Conservation (phyloP, 2,329 filamentous ascomycete genomes). For the Elsinoe batatas region DNA sequence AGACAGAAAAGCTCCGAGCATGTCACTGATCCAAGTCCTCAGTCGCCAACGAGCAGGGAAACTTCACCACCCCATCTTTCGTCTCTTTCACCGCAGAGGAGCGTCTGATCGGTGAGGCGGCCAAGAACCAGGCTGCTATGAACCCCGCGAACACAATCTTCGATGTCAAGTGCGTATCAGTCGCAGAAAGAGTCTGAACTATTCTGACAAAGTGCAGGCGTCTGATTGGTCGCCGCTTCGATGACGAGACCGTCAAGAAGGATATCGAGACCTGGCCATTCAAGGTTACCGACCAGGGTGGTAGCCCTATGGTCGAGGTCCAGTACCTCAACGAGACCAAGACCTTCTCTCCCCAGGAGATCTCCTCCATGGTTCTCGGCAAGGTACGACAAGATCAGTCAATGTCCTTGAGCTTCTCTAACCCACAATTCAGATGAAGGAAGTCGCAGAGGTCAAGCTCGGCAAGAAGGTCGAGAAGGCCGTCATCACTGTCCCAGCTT, state of each 20-base stretch:
- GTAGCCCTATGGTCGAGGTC: conserved; percentile 86
- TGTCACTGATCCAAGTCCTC: conserved; percentile 18
- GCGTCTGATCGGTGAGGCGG: conserved; percentile 97
- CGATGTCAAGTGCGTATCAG: conserved; percentile 62
- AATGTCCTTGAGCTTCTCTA: neutral
- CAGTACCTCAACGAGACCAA: conserved; percentile 92
- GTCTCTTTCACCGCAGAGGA: conserved; percentile 98
- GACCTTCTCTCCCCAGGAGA: conserved; percentile 95
- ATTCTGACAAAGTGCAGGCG: conserved; percentile 41
- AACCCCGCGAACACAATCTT: conserved; percentile 98
- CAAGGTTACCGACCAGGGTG: conserved; percentile 86
- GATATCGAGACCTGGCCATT: conserved; percentile 98
- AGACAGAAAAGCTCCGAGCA: neutral
- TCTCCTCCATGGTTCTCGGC: conserved; percentile 95
- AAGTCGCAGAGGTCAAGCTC: conserved; percentile 95
- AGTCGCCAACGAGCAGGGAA: conserved; percentile 99
- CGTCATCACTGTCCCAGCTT: conserved; percentile 96
- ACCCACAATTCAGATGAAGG: conserved; percentile 63
- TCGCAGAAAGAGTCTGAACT: neutral
- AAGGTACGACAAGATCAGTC: conserved; percentile 55
- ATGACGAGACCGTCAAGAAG: conserved; percentile 96
- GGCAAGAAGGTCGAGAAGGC: conserved; percentile 99
- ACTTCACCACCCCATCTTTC: conserved; percentile 97
- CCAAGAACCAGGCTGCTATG: conserved; percentile 99
- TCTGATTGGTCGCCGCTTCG: conserved; percentile 91